A percentile compares a stretch with the other conserved stretches of the same genome.
Conservation (phyloP, 2,329 filamentous ascomycete genomes). For the Ampelomyces quisqualis region DNA sequence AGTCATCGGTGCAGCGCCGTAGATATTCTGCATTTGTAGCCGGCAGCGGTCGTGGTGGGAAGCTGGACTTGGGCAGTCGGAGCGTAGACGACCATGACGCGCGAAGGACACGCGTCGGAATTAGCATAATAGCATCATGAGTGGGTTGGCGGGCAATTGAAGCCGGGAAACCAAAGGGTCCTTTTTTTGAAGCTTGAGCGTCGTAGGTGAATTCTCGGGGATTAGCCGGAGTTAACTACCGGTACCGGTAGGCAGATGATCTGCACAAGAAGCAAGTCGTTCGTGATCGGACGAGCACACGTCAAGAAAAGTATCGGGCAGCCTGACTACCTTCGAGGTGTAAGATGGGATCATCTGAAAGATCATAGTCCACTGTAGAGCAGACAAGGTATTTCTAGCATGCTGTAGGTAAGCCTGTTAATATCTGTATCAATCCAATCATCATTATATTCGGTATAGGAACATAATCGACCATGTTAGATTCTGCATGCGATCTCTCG, state of each 20-base stretch:
- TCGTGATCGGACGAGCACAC: not conserved
- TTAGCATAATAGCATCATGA: conserved; percentile 44
- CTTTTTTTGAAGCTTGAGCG: conserved; percentile 15
- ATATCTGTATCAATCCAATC: no score
- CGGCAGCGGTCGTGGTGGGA: conserved; percentile 49
- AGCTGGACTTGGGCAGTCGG: conserved; percentile 51
- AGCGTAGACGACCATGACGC: conserved; percentile 50
- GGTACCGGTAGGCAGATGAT: no score
- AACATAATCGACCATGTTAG: no score
- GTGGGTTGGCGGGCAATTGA: conserved; percentile 14
- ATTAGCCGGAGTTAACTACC: conserved; percentile 8
- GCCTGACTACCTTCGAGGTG: no score
- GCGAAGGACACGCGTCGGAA: conserved; percentile 40
- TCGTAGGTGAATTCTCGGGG: conserved; percentile 18
- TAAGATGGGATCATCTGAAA: no score
- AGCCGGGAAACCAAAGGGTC: conserved; percentile 4
- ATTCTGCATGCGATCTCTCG: no score
- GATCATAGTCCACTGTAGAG: no score
- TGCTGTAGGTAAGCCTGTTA: not conserved
- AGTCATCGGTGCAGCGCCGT: conserved; percentile 75
- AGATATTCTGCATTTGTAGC: conserved; percentile 56
- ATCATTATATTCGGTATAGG: no score
- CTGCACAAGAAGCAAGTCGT: not conserved
- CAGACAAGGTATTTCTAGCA: no score
- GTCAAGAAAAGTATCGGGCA: no score